phyloP scores from a whole-genome alignment of 345 rosid genomes.

The Moricandia moricandioides region DNA sequence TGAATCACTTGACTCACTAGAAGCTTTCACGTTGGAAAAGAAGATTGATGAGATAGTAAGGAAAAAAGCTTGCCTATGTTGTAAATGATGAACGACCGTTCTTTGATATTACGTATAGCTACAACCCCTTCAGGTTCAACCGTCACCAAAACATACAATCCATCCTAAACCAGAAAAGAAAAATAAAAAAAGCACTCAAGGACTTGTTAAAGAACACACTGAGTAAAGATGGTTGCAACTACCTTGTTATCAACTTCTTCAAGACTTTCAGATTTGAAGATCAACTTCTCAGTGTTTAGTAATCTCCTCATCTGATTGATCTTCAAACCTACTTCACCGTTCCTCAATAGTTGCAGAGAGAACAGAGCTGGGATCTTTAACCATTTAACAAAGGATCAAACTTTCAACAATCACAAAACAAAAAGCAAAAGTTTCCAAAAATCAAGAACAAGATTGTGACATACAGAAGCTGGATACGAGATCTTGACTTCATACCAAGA shows the following conservation, averaged over 20 bases:
- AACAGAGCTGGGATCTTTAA: slow-evolving; percentile 70
- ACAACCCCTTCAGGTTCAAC: slow-evolving; percentile 88
- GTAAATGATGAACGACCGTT: slow-evolving; percentile 56
- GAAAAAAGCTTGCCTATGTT: slow-evolving; percentile 58
- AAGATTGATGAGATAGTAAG: neutral
- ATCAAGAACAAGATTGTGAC: slow-evolving; percentile 33
- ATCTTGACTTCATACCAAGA: slow-evolving; percentile 98
- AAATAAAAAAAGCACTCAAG: neutral
- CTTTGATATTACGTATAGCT: slow-evolving; percentile 56
- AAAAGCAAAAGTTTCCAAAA: neutral
- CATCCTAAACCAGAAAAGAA: slow-evolving; percentile 44
- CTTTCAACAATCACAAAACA: slow-evolving; percentile 12
- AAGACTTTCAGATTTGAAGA: slow-evolving; percentile 49
- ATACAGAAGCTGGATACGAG: slow-evolving; percentile 96
- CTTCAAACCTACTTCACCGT: slow-evolving; percentile 37
- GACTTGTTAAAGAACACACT: neutral
- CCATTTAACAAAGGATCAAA: neutral
- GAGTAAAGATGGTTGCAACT: neutral
- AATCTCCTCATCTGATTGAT: slow-evolving; percentile 44
- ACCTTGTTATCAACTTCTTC: slow-evolving; percentile 46
- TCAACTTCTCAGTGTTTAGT: slow-evolving; percentile 63
- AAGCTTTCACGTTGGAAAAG: neutral
- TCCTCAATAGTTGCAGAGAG: slow-evolving; percentile 53
- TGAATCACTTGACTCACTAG: neutral
- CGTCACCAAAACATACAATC: slow-evolving; percentile 52